These are phyloP conservation scores for Candida tropicalis DNA, from an alignment of 1,139 yeast species.

Conservation along the genomic window DNA sequence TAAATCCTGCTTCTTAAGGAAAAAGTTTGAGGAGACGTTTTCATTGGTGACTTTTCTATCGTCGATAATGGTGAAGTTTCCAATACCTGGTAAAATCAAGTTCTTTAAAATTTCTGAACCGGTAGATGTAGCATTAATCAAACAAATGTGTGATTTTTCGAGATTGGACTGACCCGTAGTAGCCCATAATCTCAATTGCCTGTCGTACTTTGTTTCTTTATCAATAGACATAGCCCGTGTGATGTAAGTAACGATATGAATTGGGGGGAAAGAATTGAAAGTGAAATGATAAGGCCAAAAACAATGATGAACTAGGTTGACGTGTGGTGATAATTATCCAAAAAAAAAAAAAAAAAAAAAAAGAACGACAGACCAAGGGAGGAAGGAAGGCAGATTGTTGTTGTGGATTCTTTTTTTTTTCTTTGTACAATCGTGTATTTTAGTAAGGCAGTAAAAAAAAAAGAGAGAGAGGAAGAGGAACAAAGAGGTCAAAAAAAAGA, in stretches of 20 bases:
- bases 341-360: no score
- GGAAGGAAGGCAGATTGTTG: no score
- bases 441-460: no score
- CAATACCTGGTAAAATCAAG: slow-evolving; percentile 79
- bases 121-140: slow-evolving; percentile 61
- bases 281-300: background rate
- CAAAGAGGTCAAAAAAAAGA: background rate
- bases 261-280: no score
- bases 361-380: no score
- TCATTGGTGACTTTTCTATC: slow-evolving; percentile 36
- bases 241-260: background rate
- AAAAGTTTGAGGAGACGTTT: slow-evolving; percentile 65
- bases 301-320: background rate
- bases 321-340: no score
- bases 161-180: slow-evolving; percentile 69
- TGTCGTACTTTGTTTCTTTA: slow-evolving; percentile 63
- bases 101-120: slow-evolving; percentile 78
- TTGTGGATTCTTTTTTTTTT: no score
- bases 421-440: no score
- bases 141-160: slow-evolving; percentile 59
- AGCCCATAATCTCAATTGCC: slow-evolving; percentile 92
- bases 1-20: slow-evolving; percentile 49
- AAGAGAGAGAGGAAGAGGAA: no score
- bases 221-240: slow-evolving; percentile 29
- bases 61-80: slow-evolving; percentile 65